Percentiles rank a stretch among this genome's conserved stretches.
These are phyloP conservation scores for Epithemia pelagica DNA, from an alignment of 108 stramenopile genomes.

Conservation along the genomic window DNA sequence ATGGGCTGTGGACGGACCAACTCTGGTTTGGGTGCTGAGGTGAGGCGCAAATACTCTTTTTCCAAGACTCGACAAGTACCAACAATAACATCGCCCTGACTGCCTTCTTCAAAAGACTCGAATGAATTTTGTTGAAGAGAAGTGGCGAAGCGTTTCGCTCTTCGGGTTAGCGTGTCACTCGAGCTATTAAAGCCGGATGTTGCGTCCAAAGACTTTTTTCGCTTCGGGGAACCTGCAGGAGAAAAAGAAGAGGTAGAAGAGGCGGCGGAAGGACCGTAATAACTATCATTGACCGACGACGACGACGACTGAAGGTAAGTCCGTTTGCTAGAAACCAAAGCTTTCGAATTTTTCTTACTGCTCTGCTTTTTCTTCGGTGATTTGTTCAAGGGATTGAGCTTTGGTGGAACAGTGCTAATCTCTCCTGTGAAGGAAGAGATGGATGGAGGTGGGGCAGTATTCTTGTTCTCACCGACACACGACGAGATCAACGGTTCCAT, in stretches of 20 bases:
- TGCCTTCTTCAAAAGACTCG: conserved; percentile 34
- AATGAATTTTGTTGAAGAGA: conserved; percentile 2
- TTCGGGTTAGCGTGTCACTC: conserved; percentile 23
- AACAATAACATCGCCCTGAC: conserved; percentile 69
- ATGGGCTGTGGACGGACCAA: conserved; percentile 59
- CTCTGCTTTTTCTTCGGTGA: neutral
- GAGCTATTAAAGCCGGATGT: conserved; percentile 38
- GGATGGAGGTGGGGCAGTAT: too few species aligned
- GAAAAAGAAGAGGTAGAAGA: neutral
- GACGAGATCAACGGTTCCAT: conserved; percentile 21
- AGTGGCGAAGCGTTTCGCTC: conserved; percentile 58
- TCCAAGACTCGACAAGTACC: conserved; percentile 66
- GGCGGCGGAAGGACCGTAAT: neutral
- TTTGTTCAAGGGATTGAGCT: neutral
- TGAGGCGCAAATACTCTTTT: conserved; percentile 80
- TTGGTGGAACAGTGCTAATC: neutral
- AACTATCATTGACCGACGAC: neutral
- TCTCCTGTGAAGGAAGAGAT: neutral
- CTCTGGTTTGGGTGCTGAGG: conserved; percentile 61
- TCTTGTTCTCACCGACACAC: neutral
- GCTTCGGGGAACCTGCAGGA: conserved; percentile 5
- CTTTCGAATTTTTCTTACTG: neutral
- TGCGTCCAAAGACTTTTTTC: neutral
- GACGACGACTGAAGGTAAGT: neutral
- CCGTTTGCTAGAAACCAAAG: neutral